These are phyloP conservation scores for Rhizopogon sp. DNA, from an alignment of 768 basidiomycete species.

Conservation along the genomic window DNA sequence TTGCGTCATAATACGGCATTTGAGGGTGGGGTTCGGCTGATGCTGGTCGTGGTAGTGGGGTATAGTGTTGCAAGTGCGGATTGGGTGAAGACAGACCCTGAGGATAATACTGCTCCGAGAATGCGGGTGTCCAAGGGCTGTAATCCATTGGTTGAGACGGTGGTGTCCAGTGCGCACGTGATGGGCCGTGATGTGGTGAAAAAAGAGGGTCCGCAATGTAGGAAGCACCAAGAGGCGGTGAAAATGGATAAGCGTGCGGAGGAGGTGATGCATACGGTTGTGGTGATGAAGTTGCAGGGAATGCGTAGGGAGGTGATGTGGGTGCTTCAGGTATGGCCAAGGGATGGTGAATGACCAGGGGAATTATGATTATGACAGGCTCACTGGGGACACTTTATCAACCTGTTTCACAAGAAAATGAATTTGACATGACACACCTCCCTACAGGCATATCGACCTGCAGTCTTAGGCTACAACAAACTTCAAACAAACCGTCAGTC, in stretches of 20 bases:
- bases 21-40: constrained; percentile 41
- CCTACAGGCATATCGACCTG: constrained; percentile 63
- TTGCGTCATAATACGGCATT: constrained; percentile 25
- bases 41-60: constrained; percentile 41
- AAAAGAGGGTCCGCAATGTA: background rate
- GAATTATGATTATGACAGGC: constrained; percentile 61
- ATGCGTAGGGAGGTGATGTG: constrained; percentile 21
- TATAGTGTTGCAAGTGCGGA: constrained; percentile 24
- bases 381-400: constrained; percentile 42
- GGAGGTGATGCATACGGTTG: constrained; percentile 15
- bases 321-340: constrained; percentile 41
- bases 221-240: constrained; percentile 19
- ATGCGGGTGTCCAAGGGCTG: background rate
- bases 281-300: constrained; percentile 6
- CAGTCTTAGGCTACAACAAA: constrained; percentile 57
- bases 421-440: constrained; percentile 40
- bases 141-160: background rate
- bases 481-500: constrained; percentile 61
- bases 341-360: constrained; percentile 62
- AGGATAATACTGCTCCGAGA: background rate
- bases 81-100: background rate
- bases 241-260: constrained; percentile 14
- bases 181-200: background rate
- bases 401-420: constrained; percentile 1
- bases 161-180: background rate